Conservation (phyloP, 2,329 filamentous ascomycete genomes). For the Apiospora arundinis region DNA sequence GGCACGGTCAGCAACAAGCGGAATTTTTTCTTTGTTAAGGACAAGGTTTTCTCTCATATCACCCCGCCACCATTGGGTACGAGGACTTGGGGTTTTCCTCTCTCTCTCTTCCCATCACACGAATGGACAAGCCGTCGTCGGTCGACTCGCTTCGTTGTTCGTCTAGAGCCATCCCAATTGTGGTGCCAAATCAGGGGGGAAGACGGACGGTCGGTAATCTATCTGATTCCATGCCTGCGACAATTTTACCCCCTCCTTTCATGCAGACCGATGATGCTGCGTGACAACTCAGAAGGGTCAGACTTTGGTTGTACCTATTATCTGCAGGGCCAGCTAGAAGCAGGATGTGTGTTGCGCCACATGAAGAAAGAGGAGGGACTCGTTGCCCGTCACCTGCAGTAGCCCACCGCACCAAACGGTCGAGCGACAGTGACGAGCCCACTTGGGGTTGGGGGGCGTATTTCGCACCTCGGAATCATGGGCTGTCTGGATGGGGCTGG, state of each 20-base stretch:
- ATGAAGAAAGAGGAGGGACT: not conserved
- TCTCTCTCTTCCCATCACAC: too few relatives aligned
- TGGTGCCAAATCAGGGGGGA: not conserved
- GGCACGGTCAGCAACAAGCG: not conserved
- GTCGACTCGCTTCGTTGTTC: not conserved
- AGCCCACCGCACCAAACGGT: not conserved
- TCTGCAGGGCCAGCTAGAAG: constrained; percentile 10
- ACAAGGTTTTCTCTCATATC: constrained; percentile 19
- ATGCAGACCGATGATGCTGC: constrained; percentile 16
- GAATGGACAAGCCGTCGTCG: too few relatives aligned
- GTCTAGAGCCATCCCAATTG: not conserved
- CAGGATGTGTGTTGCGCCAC: not conserved
- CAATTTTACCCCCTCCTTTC: not conserved
- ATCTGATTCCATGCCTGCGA: constrained; percentile 18
- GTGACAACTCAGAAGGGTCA: constrained; percentile 14
- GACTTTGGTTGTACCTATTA: not conserved
- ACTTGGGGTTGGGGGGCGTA: not conserved
- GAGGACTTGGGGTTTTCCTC: not conserved
- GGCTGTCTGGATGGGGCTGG: constrained; percentile 9
- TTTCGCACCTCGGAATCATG: too few relatives aligned
- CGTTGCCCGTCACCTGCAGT: constrained; percentile 3
- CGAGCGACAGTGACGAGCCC: constrained; percentile 14
- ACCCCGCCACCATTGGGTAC: constrained; percentile 7
- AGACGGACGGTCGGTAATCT: not conserved
- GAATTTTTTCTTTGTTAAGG: not conserved